Base-by-base conservation (phyloP, 495 filamentous ascomycete genomes). In the Rostrohypoxylon terebratum region DNA sequence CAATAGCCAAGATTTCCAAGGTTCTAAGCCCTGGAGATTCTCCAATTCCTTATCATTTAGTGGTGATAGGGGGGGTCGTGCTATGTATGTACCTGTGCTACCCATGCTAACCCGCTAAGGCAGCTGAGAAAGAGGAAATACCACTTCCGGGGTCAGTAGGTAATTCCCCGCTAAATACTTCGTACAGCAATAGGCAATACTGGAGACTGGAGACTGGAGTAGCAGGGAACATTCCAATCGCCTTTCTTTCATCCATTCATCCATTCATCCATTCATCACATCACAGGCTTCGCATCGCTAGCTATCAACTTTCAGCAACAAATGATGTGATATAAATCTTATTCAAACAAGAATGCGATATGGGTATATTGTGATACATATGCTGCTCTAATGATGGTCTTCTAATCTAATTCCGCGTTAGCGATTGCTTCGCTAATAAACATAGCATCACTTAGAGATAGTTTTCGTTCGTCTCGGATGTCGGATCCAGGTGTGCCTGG, bases 41-140 rank as follows among this genome's bases (percentile, higher is more conserved):
- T 61, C 66, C 71, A 73, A 66, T 66, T 69, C 44, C 61, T 73
- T 73, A 73, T 73, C 71, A 40, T 59, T 69, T 57, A 28, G 33
- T 44, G 60, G 47, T 55, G 23, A 57, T 59, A 40, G 28, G 63
- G 4, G 23, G n/a, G 58, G 20, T 1, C 59, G 40, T 57, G 14
- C 9, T 13, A 16, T 9, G 18, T 5, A 51, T 36, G 54, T 38
- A 38, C 36, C 20, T 25, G 20, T 21, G 45, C 21, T 48, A 23
- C 7, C 25, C 13, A 25, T 51, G 59, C 64, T 68, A 73, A 73
- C 70, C 55, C 36, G n/a, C 60, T 47, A 10, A 16, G 64, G 69
- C 25, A 72, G 59, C 63, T 72, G 53, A 18, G 20, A 64, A 65
- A 66, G 23, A 38, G 48, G 20, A 64, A 65, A 66, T 21, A 38